A percentile compares a stretch with the other conserved stretches of the same genome.
Conservation (phyloP, 495 filamentous ascomycete species). For the Neurospora discreta region DNA sequence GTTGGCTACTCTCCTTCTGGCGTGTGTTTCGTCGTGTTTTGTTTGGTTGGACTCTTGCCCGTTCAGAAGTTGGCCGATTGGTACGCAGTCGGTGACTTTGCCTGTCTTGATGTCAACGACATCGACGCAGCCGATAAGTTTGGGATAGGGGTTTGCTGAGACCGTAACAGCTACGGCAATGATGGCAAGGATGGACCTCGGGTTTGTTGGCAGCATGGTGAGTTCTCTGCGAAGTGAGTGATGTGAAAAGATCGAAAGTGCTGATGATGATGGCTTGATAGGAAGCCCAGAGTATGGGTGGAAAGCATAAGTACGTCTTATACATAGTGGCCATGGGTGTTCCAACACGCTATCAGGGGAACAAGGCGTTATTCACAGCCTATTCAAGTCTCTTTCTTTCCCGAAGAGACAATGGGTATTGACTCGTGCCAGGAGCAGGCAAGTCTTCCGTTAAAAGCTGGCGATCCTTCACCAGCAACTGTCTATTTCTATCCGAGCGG, state of each 20-base stretch:
- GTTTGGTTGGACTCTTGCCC: not conserved
- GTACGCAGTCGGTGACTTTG: not conserved
- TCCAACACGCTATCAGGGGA: not conserved
- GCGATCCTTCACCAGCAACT: not conserved
- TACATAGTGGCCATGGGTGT: not conserved
- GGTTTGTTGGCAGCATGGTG: not conserved
- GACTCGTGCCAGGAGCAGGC: not conserved
- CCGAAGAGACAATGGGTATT: not conserved
- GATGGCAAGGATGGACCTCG: not conserved
- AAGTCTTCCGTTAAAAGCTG: not conserved
- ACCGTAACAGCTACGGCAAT: not conserved
- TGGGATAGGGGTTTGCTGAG: not conserved
- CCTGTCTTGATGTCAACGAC: not conserved
- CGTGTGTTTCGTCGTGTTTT: not conserved
- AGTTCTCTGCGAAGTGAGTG: not conserved
- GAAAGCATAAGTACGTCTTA: not conserved
- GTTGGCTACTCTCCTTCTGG: not conserved
- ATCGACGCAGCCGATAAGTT: not conserved
- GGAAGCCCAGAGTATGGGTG: not conserved
- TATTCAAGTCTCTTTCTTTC: not conserved
- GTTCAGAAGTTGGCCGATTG: not conserved
- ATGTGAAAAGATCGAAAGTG: not conserved
- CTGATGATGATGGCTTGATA: not conserved
- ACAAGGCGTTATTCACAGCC: not conserved
- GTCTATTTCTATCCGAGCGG: not conserved